Base-by-base conservation (phyloP, 352 stramenopile species). In the Phytopythium cucurbitacearum region DNA sequence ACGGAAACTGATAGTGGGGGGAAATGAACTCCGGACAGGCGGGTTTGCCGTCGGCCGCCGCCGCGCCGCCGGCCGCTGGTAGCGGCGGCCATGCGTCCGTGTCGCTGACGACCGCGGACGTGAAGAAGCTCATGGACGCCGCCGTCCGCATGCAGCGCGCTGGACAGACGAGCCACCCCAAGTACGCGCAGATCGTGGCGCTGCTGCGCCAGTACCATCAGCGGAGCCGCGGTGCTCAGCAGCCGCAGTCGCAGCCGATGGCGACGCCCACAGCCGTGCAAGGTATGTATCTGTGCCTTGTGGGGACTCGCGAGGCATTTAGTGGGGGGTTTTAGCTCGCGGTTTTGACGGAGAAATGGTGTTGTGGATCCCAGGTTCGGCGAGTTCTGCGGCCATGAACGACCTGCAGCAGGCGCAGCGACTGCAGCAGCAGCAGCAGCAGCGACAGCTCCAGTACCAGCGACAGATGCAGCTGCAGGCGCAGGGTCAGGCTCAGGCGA, bases 141-240 rank as follows among this genome's bases (percentile, higher is more conserved):
- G 85, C 83, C n/a, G 55, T 92, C 57, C 83, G 76, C 35, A 91
- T 95, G 83, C 75, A 92, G 60, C 67, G 72, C 41, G 69, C 76
- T 46, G 81, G 86, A 35, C 79, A 92, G 51, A 94, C 85, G 51
- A 53, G 64, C 50, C 80, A 93, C 61, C 83, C 81, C 15, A 91
- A 91, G 66, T 95, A 95, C 67, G 64, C 83, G 55, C 85, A 94
- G 67, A 92, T 95, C 60, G 74, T 94, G 33, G 47, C 56, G 50
- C 57, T 95, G 5, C 64, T 95, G 53, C 79, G 80, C 28, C 75
- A 91, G 60, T 91, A 91, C 43, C 85, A 95, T 40, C 65, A 61
- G 5, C 50, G 62, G 7, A 51, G 64, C 21, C 50, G 48, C 36
- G 7, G 48, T 33, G 46, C 53, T 5, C 65, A 72, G 16, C 67